Conservation (phyloP, 129 eudicot species). For the Arctium minus region DNA sequence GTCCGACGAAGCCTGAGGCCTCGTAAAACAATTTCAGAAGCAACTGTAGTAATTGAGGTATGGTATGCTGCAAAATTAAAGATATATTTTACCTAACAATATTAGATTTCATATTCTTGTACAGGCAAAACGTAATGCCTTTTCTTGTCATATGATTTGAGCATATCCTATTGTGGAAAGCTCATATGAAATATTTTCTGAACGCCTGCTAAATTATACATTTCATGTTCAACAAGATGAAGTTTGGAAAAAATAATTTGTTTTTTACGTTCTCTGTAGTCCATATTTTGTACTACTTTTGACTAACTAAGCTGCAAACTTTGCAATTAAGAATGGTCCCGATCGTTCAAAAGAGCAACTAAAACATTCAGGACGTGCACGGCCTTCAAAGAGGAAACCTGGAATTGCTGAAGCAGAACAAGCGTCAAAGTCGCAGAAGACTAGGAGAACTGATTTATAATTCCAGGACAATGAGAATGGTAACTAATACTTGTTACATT, state of each 20-base stretch:
- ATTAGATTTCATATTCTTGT: not conserved
- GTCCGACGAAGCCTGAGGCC: conserved; percentile 33
- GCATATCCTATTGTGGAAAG: not conserved
- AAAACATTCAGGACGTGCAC: conserved; percentile 14
- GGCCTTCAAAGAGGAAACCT: conserved; percentile 25
- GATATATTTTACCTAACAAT: not conserved
- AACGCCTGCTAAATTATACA: not conserved
- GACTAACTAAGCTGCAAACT: conserved; percentile 1
- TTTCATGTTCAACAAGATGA: not conserved
- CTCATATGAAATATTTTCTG: not conserved
- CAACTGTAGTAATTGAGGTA: conserved; percentile 26
- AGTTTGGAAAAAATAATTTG: not conserved
- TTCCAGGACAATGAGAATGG: conserved; percentile 5
- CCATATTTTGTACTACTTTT: not conserved
- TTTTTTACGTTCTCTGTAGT: not conserved
- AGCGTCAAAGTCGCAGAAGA: conserved; percentile 23
- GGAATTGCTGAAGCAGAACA: conserved; percentile 15
- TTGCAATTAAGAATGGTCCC: conserved; percentile 7
- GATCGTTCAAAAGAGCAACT: conserved; percentile 20
- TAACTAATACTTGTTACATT: conserved; percentile 3
- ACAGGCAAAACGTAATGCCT: not conserved
- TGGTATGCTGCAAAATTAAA: not conserved
- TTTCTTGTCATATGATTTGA: not conserved
- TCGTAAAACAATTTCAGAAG: conserved; percentile 25
- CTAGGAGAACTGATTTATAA: conserved; percentile 25